A percentile compares a stretch with the other conserved stretches of the same genome.
Conservation (phyloP, 495 filamentous ascomycete species). For the Xylaria acuta region DNA sequence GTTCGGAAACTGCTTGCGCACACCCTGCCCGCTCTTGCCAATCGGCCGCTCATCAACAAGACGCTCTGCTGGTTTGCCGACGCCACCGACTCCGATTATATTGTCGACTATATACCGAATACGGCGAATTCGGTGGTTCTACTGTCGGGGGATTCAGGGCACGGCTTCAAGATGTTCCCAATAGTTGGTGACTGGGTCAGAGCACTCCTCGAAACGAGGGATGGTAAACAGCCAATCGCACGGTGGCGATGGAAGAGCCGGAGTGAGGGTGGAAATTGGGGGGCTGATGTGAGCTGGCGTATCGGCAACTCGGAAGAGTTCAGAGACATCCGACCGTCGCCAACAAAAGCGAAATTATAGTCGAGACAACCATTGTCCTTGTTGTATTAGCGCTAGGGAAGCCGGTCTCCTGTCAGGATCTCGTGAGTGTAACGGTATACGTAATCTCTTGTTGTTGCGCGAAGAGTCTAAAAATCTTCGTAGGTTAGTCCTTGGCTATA, state of each 20-base stretch:
- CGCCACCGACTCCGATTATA: slow-evolving; percentile 60
- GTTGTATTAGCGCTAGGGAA: not conserved
- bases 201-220: slow-evolving; percentile 31
- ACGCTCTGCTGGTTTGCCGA: slow-evolving; percentile 65
- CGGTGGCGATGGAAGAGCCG: slow-evolving; percentile 38
- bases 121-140: slow-evolving; percentile 49
- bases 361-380: not conserved
- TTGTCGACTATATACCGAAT: slow-evolving; percentile 61
- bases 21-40: slow-evolving; percentile 55
- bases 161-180: slow-evolving; percentile 65
- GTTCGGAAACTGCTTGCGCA: slow-evolving; percentile 55
- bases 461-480: too few species aligned
- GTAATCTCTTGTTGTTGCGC: too few species aligned
- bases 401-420: too few species aligned
- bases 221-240: slow-evolving; percentile 29
- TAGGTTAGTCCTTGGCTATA: too few species aligned
- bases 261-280: slow-evolving; percentile 30
- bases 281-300: slow-evolving; percentile 31
- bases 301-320: slow-evolving; percentile 35
- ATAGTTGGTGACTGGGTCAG: slow-evolving; percentile 58
- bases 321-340: slow-evolving; percentile 17
- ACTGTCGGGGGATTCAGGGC: slow-evolving; percentile 59
- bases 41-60: slow-evolving; percentile 55
- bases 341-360: not conserved
- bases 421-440: too few species aligned